Percentiles rank a stretch among this genome's conserved stretches.
Evolutionary conservation across 2,329 filamentous ascomycete species (phyloP).

Genomic region (Dactylellina drechsleri): DNA sequence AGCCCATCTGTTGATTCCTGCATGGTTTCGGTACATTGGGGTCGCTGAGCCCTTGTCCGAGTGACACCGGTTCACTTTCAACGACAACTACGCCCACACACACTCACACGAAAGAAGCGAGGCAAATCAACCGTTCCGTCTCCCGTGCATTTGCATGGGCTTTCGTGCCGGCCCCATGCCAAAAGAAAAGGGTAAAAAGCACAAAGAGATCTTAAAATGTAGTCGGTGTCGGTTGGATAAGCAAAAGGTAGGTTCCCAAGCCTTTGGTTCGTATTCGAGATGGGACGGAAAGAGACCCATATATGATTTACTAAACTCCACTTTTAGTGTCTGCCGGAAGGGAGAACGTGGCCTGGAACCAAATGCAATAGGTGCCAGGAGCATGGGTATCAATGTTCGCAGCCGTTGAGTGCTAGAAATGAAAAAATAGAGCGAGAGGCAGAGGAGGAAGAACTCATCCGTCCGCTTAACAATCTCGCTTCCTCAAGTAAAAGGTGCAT

Average conservation of each 20-base stretch:
- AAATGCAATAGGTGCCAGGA: constrained; percentile 55
- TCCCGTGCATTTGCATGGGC: constrained; percentile 50
- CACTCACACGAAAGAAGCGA: constrained; percentile 35
- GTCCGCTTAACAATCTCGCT: constrained; percentile 22
- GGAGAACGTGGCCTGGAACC: constrained; percentile 52
- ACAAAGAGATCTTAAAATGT: constrained; percentile 55
- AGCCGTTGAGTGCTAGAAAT: constrained; percentile 54
- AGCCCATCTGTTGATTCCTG: constrained; percentile 43
- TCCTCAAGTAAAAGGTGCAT: constrained; percentile 48
- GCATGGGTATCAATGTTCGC: constrained; percentile 54
- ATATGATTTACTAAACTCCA: constrained; percentile 31
- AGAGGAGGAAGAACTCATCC: constrained; percentile 49
- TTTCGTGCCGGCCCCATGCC: constrained; percentile 49
- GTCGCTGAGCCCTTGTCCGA: constrained; percentile 50
- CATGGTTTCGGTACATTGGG: constrained; percentile 54
- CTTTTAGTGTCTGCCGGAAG: constrained; percentile 51
- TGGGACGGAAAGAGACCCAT: constrained; percentile 13
- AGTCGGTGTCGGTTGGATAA: constrained; percentile 53
- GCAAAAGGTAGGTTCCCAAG: constrained; percentile 49
- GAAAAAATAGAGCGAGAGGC: constrained; percentile 55
- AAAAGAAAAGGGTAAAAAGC: constrained; percentile 55
- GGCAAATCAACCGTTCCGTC: constrained; percentile 43
- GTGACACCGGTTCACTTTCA: constrained; percentile 53
- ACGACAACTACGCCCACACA: constrained; percentile 28
- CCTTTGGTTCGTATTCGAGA: constrained; percentile 32